Conservation (phyloP, 805 yeast genomes). For the Lachancea mirantina region DNA sequence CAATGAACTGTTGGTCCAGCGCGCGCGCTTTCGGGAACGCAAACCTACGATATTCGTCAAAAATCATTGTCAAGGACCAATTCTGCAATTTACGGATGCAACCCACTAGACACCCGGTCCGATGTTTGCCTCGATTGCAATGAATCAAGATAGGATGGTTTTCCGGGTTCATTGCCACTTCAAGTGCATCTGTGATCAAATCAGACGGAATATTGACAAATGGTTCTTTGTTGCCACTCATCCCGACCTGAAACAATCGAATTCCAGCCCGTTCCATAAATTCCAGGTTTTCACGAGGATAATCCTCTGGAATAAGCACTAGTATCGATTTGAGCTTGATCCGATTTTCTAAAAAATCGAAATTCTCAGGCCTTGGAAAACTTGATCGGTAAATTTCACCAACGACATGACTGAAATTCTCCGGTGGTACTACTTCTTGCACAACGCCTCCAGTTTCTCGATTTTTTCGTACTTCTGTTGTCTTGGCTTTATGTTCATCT, state of each 20-base stretch:
- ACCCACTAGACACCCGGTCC: conserved; percentile 95
- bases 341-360: conserved; percentile 50
- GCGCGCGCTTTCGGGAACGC: conserved; percentile 95
- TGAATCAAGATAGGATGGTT: conserved; percentile 92
- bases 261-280: conserved; percentile 59
- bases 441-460: background rate
- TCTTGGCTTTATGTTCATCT: conserved; percentile 19
- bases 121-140: conserved; percentile 93
- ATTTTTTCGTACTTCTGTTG: conserved; percentile 5
- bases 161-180: conserved; percentile 71
- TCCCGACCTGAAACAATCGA: conserved; percentile 74
- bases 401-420: conserved; percentile 82
- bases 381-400: conserved; percentile 77
- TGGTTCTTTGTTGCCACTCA: conserved; percentile 94
- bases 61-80: conserved; percentile 91
- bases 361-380: conserved; percentile 82
- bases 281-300: conserved; percentile 67
- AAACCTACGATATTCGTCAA: conserved; percentile 90
- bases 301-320: conserved; percentile 85
- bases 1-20: conserved; percentile 92
- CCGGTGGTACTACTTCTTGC: conserved; percentile 53
- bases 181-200: conserved; percentile 69
- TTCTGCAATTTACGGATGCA: conserved; percentile 81
- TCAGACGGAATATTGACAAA: conserved; percentile 69
- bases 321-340: conserved; percentile 66